Percentiles rank a stretch among this genome's conserved stretches.
These are phyloP conservation scores for Phoma sp. DNA, from an alignment of 2,329 filamentous ascomycete genomes.

Conservation along the genomic window DNA sequence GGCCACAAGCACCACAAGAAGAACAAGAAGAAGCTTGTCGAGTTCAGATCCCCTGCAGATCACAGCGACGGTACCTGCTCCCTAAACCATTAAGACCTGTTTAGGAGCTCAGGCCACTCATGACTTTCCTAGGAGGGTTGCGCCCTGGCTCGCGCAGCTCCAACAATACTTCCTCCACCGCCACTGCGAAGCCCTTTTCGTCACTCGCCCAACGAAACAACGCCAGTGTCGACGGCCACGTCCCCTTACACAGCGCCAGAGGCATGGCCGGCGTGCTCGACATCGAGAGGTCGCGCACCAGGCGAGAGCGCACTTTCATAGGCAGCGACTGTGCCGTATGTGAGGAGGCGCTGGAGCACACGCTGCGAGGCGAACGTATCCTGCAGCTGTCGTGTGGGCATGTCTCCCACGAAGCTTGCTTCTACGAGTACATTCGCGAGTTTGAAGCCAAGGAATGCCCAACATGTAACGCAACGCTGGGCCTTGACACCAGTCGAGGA, in stretches of 20 bases:
- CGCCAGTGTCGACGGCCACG: conserved; percentile 34
- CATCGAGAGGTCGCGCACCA: conserved; percentile 76
- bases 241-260: conserved; percentile 44
- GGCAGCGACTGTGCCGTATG: conserved; percentile 95
- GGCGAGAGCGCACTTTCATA: conserved; percentile 92
- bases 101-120: conserved; percentile 48
- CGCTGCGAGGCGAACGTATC: conserved; percentile 88
- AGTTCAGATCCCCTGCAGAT: conserved; percentile 41
- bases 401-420: conserved; percentile 96
- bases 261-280: conserved; percentile 71
- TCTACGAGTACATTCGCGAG: conserved; percentile 97
- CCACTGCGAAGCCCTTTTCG: conserved; percentile 27
- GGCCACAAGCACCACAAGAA: conserved; percentile 29
- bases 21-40: conserved; percentile 42
- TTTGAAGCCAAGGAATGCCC: conserved; percentile 94
- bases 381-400: conserved; percentile 97
- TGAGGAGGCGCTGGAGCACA: conserved; percentile 95
- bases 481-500: conserved; percentile 88
- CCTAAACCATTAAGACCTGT: conserved; percentile 38
- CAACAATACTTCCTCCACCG: conserved; percentile 24
- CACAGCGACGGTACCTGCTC: conserved; percentile 41
- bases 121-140: conserved; percentile 49
- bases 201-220: conserved; percentile 31
- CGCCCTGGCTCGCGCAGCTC: conserved; percentile 48
- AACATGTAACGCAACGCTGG: conserved; percentile 88